Evolutionary conservation across 352 stramenopile genomes (phyloP).

Genomic region (Bremia lactucae): DNA sequence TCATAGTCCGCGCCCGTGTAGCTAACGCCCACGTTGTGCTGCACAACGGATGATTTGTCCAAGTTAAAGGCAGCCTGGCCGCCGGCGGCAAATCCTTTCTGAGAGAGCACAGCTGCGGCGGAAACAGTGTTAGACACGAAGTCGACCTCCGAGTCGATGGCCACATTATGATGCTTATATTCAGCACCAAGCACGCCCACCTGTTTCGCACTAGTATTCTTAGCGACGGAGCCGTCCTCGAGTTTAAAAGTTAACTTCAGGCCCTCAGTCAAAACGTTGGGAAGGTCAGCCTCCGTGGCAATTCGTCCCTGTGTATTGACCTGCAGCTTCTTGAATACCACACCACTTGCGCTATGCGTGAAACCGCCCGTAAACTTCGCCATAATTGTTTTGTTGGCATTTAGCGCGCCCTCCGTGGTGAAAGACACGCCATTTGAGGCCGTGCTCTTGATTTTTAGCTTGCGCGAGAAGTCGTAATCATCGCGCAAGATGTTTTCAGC

Average conservation of each 20-base stretch:
- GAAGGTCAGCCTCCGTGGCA: constrained; percentile 65
- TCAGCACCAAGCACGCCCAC: constrained; percentile 68
- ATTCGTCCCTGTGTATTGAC: constrained; percentile 73
- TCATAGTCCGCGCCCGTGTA: constrained; percentile 72
- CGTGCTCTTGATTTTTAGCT: constrained; percentile 88
- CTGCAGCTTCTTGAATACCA: constrained; percentile 84
- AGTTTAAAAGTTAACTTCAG: constrained; percentile 81
- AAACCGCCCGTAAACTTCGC: constrained; percentile 73
- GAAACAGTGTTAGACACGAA: constrained; percentile 41
- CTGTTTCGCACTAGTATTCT: constrained; percentile 68
- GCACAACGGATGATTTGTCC: constrained; percentile 73
- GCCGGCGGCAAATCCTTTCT: constrained; percentile 64
- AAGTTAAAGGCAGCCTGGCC: constrained; percentile 63
- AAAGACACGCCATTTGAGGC: constrained; percentile 76
- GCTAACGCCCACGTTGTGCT: constrained; percentile 77
- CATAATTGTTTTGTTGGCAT: constrained; percentile 80
- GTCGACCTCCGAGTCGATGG: constrained; percentile 52
- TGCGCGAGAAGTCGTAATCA: constrained; percentile 86
- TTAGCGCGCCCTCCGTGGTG: constrained; percentile 80
- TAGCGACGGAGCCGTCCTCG: constrained; percentile 69
- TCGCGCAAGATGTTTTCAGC: constrained; percentile 77
- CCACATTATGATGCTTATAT: constrained; percentile 55
- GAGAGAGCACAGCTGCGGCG: constrained; percentile 34
- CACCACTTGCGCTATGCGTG: constrained; percentile 41
- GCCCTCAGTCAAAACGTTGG: constrained; percentile 66